Conservation (phyloP, 768 basidiomycete genomes). For the Podaxis sp. region DNA sequence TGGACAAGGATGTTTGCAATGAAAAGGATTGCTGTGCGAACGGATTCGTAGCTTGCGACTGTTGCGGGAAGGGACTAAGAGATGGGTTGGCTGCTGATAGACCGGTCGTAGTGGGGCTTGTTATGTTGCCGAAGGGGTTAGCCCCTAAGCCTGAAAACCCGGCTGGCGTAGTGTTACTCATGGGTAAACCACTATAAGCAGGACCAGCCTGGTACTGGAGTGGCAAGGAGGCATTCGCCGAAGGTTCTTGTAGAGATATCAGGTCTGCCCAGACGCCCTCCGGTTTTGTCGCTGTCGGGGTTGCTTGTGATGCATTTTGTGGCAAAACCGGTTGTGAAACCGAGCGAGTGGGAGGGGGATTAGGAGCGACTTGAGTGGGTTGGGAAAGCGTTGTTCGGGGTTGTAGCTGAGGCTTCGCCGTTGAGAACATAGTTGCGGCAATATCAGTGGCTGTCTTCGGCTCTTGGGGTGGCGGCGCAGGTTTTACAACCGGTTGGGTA, state of each 20-base stretch:
- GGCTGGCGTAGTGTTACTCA: not conserved
- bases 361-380: slow-evolving; percentile 16
- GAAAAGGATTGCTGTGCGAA: slow-evolving; percentile 19
- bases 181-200: slow-evolving; percentile 8
- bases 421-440: slow-evolving; percentile 16
- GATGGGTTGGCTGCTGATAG: not conserved
- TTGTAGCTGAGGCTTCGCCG: slow-evolving; percentile 12
- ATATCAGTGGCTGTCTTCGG: slow-evolving; percentile 14
- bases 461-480: slow-evolving; percentile 10
- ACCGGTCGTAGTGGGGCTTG: slow-evolving; percentile 1
- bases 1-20: slow-evolving; percentile 21
- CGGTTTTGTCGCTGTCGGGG: slow-evolving; percentile 22
- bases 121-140: not conserved
- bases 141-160: not conserved
- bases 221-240: slow-evolving; percentile 50
- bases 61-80: slow-evolving; percentile 25
- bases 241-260: slow-evolving; percentile 42
- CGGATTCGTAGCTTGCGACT: slow-evolving; percentile 9
- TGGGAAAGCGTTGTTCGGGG: slow-evolving; percentile 12
- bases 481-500: slow-evolving; percentile 7
- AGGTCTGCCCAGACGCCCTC: slow-evolving; percentile 56
- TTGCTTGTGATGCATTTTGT: slow-evolving; percentile 10
- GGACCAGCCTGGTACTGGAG: slow-evolving; percentile 35
- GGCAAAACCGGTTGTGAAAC: slow-evolving; percentile 23
- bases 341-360: slow-evolving; percentile 22